Conservation (phyloP, 768 basidiomycete genomes). For the Terana coerulea region DNA sequence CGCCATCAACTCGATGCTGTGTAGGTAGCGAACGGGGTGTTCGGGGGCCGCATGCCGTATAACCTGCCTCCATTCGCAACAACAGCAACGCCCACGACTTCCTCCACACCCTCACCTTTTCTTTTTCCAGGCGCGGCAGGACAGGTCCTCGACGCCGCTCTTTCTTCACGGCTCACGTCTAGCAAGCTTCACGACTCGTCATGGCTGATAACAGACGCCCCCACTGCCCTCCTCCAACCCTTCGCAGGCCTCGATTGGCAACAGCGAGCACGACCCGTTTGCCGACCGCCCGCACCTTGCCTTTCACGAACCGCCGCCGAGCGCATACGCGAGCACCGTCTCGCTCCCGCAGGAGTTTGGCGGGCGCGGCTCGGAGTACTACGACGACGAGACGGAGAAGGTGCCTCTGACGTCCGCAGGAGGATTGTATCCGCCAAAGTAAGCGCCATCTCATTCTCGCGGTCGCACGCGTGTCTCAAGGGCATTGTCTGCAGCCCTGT, state of each 20-base stretch:
- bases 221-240: conserved; percentile 24
- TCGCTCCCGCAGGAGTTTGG: conserved; percentile 53
- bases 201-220: conserved; percentile 27
- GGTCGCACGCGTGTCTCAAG: conserved; percentile 4
- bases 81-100: conserved; percentile 10
- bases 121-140: conserved; percentile 13
- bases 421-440: conserved; percentile 78
- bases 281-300: conserved; percentile 60
- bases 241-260: conserved; percentile 41
- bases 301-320: conserved; percentile 55
- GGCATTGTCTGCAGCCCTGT: conserved; percentile 28
- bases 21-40: conserved; percentile 12
- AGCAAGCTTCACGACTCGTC: neutral
- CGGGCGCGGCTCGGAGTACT: conserved; percentile 40
- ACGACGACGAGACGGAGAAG: conserved; percentile 76
- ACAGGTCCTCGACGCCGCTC: conserved; percentile 12
- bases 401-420: conserved; percentile 64
- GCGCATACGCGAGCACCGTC: conserved; percentile 55
- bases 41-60: conserved; percentile 7
- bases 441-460: conserved; percentile 27
- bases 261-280: conserved; percentile 49
- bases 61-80: conserved; percentile 10
- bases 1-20: too few species aligned
- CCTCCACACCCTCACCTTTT: conserved; percentile 5
- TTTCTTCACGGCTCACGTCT: neutral